Base-by-base conservation (phyloP, 1,139 yeast genomes). In the Wickerhamomyces sp. region DNA sequence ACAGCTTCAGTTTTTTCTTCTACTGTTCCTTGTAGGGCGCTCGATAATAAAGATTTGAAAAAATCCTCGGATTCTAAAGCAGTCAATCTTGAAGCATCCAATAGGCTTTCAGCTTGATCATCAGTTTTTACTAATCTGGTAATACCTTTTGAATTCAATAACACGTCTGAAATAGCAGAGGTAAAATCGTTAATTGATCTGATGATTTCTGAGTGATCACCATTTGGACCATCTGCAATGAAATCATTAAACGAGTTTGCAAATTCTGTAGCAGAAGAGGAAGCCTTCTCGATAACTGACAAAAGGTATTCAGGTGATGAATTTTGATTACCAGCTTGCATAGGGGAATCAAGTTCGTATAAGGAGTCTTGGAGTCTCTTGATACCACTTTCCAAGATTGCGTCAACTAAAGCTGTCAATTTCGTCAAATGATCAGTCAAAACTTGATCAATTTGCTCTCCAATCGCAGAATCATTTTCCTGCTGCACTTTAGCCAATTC, bases 271-370 rank as follows among this genome's bases (percentile, higher is more conserved):
- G 90, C 88, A 20, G 77, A 69, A 39, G 81, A 76, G 0, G 89
- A 76, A 20, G 85, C 74, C 50, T 80, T 75, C 57, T 89, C 96
- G 48, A 82, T 67, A 36, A 86, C 67, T 0, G 94, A 81, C 33
- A 81, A 67, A 29, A 85, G 64, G 54, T 78, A 83, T 52, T 76
- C 83, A 2, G 95, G 88, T 0, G 94, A 76, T 2, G 95, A 72
- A 56, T 81, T 80, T 51, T 81, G 78, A 55, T 86, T 86, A 41
- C 95, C 95, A 15, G 92, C 88, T 59, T 84, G 92, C 74, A 84
- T 75, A 18, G 94, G 84, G 4, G 92, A 81, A 40, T 78, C 81
- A 44, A 87, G 68, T 52, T 82, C 90, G 54, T 76, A 83, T 37
- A 83, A 68, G 0, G 87, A 67, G 47, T 85, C 89, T 60, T 87